Evolutionary conservation across 345 rosid species (phyloP), one percentile per base, ranked within the genome.

Genomic region (Stellera chamaejasme): DNA sequence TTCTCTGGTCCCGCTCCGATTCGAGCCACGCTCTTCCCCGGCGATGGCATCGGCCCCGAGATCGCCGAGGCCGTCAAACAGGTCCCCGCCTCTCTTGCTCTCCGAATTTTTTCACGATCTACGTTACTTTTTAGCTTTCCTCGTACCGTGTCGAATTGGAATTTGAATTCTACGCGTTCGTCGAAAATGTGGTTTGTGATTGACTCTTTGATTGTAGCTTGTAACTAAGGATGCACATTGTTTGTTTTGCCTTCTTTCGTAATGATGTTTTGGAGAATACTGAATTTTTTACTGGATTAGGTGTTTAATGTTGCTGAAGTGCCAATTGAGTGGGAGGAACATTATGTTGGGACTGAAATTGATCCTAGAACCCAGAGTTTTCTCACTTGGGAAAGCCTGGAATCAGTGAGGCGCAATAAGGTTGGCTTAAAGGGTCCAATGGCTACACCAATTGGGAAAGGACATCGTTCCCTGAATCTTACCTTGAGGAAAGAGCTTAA

Each of bases 371-470:
- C 97, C 42, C 96, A 90, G 70, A 94, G 99, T 75, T 90, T 94
- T 54, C 76, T 90, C 45, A 94, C 97, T 27, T 90, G 93, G 97
- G 97, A 90, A 58, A 94, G 99, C 78, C 78, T 94, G 62, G 95
- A 94, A 72, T 94, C 99, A 13, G 99, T 94, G 11, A 74, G 96
- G 50, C 70, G 63, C 54, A 90, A 94, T 70, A 64, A 62, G 69
- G 95, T 94, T 15, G 99, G 99, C 39, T 78, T 94, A 76, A 94
- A 94, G 83, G 99, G 99, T 32, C 97, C 99, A 46, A 94, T 94
- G 97, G 99, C 99, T 2, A 94, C 99, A 13, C 97, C 99, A 14
- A 90, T 94, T 65, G 99, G 99, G 45, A 94, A 94, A 72, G 99
- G 99, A 52, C 99, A 94, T 66, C 87, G 99, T 50, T 94, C 99